phyloP scores from a whole-genome alignment of 352 stramenopile species.

The Plasmopara viticola region DNA sequence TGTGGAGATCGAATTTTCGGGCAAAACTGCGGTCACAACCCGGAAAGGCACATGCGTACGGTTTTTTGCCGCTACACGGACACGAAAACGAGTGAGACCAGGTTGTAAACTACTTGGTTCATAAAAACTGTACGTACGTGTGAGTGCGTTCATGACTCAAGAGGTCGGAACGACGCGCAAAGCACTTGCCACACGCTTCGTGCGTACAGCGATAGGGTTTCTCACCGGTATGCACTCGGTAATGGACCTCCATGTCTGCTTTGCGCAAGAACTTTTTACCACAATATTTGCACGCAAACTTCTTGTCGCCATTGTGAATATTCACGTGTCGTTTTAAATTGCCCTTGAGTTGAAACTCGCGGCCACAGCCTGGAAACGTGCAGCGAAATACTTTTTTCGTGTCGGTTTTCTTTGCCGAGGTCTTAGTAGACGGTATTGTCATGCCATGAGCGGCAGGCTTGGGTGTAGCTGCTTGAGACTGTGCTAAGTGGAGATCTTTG shows the following conservation, averaged over 20 bases:
- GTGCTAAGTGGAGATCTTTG: background rate
- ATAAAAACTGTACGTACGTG: constrained; percentile 21
- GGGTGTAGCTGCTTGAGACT: background rate
- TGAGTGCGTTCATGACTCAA: constrained; percentile 73
- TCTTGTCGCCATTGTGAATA: constrained; percentile 50
- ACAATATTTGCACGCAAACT: constrained; percentile 60
- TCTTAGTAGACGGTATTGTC: background rate
- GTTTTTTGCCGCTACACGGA: constrained; percentile 45
- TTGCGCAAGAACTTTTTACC: constrained; percentile 60
- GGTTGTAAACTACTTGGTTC: background rate
- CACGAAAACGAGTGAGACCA: background rate
- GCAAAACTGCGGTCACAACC: constrained; percentile 47
- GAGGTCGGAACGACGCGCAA: constrained; percentile 65
- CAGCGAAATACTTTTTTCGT: constrained; percentile 34
- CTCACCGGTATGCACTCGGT: constrained; percentile 67
- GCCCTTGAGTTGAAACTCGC: constrained; percentile 58
- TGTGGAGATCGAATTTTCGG: constrained; percentile 63
- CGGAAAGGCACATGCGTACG: constrained; percentile 46
- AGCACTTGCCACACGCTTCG: constrained; percentile 46
- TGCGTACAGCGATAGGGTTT: constrained; percentile 66
- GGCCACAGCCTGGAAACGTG: constrained; percentile 42
- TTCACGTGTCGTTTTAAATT: constrained; percentile 58
- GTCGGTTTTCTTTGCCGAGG: background rate
- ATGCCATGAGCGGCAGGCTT: background rate
- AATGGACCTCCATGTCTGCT: constrained; percentile 70